A percentile compares a stretch with the other conserved stretches of the same genome.
phyloP scores from a whole-genome alignment of 495 filamentous ascomycete genomes.

The Aspergillus steynii region DNA sequence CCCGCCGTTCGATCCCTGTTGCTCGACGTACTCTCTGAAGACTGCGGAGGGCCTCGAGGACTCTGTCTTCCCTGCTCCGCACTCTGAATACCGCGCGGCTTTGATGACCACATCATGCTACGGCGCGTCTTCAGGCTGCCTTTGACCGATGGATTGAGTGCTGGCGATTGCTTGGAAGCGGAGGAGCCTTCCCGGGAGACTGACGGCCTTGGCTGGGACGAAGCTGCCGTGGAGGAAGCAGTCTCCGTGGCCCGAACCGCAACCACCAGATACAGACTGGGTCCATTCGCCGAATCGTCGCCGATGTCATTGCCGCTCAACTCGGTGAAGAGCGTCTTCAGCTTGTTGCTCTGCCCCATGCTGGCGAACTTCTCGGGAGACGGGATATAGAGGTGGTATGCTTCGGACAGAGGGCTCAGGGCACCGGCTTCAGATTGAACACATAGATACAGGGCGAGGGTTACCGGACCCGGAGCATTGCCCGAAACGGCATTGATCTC shows the following conservation, averaged over 20 bases:
- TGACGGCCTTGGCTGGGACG: slow-evolving; percentile 29
- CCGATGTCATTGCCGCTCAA: slow-evolving; percentile 80
- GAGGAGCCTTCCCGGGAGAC: slow-evolving; percentile 39
- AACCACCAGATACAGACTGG: slow-evolving; percentile 80
- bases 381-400: slow-evolving; percentile 76
- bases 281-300: slow-evolving; percentile 63
- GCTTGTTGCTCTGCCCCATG: slow-evolving; percentile 58
- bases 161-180: slow-evolving; percentile 29
- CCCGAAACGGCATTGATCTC: slow-evolving; percentile 80
- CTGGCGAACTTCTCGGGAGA: slow-evolving; percentile 64
- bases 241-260: slow-evolving; percentile 69
- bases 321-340: slow-evolving; percentile 87
- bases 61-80: slow-evolving; percentile 44
- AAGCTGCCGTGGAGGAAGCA: slow-evolving; percentile 37
- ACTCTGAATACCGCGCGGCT: slow-evolving; percentile 32
- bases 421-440: slow-evolving; percentile 61
- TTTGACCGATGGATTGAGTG: slow-evolving; percentile 33
- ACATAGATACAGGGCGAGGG: slow-evolving; percentile 78
- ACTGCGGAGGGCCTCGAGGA: slow-evolving; percentile 43
- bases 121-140: slow-evolving; percentile 59
- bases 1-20: slow-evolving; percentile 46
- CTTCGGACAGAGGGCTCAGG: slow-evolving; percentile 74
- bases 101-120: slow-evolving; percentile 78
- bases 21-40: slow-evolving; percentile 60
- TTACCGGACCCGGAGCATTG: slow-evolving; percentile 67